Evolutionary conservation across 2,329 filamentous ascomycete species (phyloP).

Genomic region (Chalaropsis thielavioides): DNA sequence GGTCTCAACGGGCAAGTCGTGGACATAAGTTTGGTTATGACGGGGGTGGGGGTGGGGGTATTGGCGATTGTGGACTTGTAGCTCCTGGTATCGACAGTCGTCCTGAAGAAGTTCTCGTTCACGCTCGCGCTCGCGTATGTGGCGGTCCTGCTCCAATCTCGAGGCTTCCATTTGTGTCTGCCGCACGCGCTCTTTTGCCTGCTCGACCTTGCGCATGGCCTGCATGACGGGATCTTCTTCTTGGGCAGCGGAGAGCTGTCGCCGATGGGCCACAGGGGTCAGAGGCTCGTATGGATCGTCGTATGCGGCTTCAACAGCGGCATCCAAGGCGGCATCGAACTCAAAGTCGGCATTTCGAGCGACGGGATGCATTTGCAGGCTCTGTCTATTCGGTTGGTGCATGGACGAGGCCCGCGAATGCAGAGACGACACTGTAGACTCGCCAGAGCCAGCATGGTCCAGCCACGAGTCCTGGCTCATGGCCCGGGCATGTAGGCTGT

Average conservation of each 20-base stretch:
- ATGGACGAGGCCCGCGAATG: constrained; percentile 66
- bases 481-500: constrained; percentile 35
- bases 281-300: constrained; percentile 76
- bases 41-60: neutral
- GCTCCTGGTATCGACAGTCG: constrained; percentile 26
- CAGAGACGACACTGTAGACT: constrained; percentile 62
- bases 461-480: constrained; percentile 76
- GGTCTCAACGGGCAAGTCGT: constrained; percentile 2
- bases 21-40: neutral
- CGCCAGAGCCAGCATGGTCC: constrained; percentile 82
- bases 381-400: constrained; percentile 28
- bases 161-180: constrained; percentile 56
- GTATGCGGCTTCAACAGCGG: constrained; percentile 90
- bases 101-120: constrained; percentile 3
- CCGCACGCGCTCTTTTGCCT: constrained; percentile 60
- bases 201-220: constrained; percentile 51
- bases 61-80: neutral
- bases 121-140: constrained; percentile 24
- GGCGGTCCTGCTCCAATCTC: constrained; percentile 38
- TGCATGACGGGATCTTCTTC: constrained; percentile 27
- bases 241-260: constrained; percentile 27
- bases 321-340: constrained; percentile 87
- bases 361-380: constrained; percentile 37
- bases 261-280: constrained; percentile 30
- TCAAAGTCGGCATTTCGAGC: constrained; percentile 72